Conservation (phyloP, 148 eudicot species). For the Polygonum aviculare region DNA sequence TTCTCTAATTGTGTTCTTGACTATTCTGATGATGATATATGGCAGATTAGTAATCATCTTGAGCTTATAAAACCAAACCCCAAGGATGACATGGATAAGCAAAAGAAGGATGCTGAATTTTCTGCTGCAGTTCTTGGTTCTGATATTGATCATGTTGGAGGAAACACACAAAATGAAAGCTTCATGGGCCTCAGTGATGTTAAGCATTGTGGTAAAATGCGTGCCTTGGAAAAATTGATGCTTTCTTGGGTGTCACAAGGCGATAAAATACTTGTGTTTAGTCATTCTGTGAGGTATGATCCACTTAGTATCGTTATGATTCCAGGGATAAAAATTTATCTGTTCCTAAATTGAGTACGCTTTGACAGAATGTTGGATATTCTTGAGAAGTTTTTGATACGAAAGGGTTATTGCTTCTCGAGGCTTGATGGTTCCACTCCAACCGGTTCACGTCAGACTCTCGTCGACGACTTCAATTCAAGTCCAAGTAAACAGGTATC, state of each 20-base stretch:
- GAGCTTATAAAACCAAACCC: conserved; percentile 97
- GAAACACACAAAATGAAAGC: conserved; percentile 50
- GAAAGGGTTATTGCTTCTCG: conserved; percentile 83
- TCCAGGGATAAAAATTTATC: neutral
- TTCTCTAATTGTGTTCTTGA: neutral
- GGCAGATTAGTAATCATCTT: conserved; percentile 90
- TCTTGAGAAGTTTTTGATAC: conserved; percentile 78
- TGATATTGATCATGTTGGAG: conserved; percentile 79
- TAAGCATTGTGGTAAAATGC: conserved; percentile 94
- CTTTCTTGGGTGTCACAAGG: conserved; percentile 67
- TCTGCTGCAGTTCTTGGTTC: conserved; percentile 71
- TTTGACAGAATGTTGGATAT: conserved; percentile 84
- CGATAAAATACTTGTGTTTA: conserved; percentile 90
- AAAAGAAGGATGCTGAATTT: conserved; percentile 78
- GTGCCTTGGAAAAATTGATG: conserved; percentile 75
- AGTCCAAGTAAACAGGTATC: conserved; percentile 96
- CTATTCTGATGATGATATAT: neutral
- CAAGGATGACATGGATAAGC: conserved; percentile 74
- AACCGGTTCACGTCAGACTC: conserved; percentile 72
- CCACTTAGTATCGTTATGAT: neutral
- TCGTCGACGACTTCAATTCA: conserved; percentile 91
- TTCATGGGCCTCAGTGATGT: conserved; percentile 93
- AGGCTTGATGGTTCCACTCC: conserved; percentile 97
- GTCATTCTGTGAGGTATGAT: conserved; percentile 84
- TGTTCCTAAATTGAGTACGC: neutral